These are phyloP conservation scores for Fusarium lyarnte DNA, from an alignment of 2,329 filamentous ascomycete species.

Conservation along the genomic window DNA sequence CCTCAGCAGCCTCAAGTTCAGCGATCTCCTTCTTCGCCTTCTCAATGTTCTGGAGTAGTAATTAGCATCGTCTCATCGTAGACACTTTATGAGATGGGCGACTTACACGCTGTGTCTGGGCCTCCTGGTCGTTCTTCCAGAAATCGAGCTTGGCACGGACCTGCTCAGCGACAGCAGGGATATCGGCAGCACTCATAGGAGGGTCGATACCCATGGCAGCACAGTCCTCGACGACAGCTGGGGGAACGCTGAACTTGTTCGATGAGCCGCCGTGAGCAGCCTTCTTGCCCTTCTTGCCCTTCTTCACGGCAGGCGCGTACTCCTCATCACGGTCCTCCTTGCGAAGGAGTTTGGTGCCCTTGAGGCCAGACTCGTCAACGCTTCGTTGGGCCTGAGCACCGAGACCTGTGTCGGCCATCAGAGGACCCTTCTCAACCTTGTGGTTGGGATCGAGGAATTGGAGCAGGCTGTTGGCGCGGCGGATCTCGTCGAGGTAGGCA, in stretches of 20 bases:
- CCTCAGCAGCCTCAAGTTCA: constrained; percentile 74
- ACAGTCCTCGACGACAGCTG: constrained; percentile 92
- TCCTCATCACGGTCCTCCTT: constrained; percentile 91
- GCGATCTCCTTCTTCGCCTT: constrained; percentile 97
- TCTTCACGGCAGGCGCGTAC: constrained; percentile 83
- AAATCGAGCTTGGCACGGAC: constrained; percentile 89
- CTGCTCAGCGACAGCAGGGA: constrained; percentile 84
- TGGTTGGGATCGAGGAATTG: constrained; percentile 87
- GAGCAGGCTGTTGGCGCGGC: constrained; percentile 86
- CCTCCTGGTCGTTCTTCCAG: constrained; percentile 91
- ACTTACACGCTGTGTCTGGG: constrained; percentile 89
- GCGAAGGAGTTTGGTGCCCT: constrained; percentile 83
- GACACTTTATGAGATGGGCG: constrained; percentile 25
- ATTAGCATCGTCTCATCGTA: constrained; percentile 42
- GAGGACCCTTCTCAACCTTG: constrained; percentile 71
- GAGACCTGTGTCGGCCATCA: constrained; percentile 75
- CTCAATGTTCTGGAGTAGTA: constrained; percentile 79
- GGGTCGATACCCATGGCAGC: constrained; percentile 85
- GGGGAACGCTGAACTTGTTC: constrained; percentile 81
- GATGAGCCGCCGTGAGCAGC: constrained; percentile 59
- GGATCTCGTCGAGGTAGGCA: constrained; percentile 92
- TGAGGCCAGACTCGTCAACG: constrained; percentile 83
- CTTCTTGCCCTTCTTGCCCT: constrained; percentile 87
- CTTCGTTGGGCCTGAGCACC: constrained; percentile 82
- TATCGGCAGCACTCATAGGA: constrained; percentile 85